Evolutionary conservation across 169 alveolate genomes (phyloP), one percentile per base, ranked within the genome.

Genomic region (Eimeria falciformis): DNA sequence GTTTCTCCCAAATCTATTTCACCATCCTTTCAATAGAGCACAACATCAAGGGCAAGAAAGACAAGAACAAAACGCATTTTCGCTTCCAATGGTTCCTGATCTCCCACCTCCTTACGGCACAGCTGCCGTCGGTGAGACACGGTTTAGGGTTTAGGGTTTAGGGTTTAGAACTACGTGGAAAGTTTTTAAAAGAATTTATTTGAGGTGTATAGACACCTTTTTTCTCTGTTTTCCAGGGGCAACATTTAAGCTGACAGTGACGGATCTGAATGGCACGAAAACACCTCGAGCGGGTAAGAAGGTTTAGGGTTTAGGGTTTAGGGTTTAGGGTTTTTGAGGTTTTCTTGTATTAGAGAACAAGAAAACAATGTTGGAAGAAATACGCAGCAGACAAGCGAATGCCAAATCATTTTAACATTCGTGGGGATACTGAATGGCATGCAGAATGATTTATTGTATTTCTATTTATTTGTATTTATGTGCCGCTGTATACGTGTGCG

Each of bases 191-290:
- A 50, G n/a, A n/a, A n/a, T n/a, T 12, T 6, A 9, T 77, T 45
- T 23, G 47, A n/a, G 47, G 43, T 43, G 33, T n/a, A 12, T 6
- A 9, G 65, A 25, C 25, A 18, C 37, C 25, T 40, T n/a, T n/a
- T 43, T 7, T n/a, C 5, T 11, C 5, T 45, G n/a, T 40, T 11
- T n/a, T 17, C 17, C 47, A 84, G 91, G 91, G 2, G 82, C 91
- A 11, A 12, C 84, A 29, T 84, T 84, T 50, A 84, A 84, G 46
- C 29, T 84, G 45, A 84, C 91, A 1, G 83, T 84, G 23, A 84
- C 91, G 47, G 91, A 84, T 45, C 37, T 84, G 81, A 84, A 84
- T 37, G 91, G 91, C 46, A 29, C 75, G 33, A 84, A 84, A 53
- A 65, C 91, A 45, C 73, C 91, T 0, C 91, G 91, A 12, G 33